Conservation (phyloP, 257 asterid species). For the Ocimum tenuiflorum region DNA sequence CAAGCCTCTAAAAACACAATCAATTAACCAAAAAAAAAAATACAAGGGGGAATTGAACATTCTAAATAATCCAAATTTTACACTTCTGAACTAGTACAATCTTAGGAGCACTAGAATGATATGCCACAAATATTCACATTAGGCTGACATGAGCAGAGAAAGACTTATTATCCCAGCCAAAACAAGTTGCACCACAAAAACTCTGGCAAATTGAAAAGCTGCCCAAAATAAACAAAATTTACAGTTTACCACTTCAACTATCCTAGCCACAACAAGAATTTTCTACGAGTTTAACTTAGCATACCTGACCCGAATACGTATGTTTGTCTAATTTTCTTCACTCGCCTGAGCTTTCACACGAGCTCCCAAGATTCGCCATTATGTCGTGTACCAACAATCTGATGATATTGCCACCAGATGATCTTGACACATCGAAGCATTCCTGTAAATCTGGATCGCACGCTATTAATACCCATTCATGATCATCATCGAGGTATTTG, state of each 20-base stretch:
- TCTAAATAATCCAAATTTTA: not conserved
- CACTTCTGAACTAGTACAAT: conserved; percentile 4
- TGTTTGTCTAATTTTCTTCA: conserved; percentile 26
- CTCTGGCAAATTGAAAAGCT: conserved; percentile 14
- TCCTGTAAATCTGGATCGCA: conserved; percentile 74
- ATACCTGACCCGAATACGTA: conserved; percentile 22
- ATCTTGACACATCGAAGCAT: conserved; percentile 47
- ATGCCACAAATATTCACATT: conserved; percentile 13
- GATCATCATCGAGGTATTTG: conserved; percentile 79
- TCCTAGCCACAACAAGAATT: conserved; percentile 41
- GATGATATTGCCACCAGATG: conserved; percentile 47
- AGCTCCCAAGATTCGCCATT: conserved; percentile 67
- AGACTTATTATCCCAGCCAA: not conserved
- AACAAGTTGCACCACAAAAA: conserved; percentile 18
- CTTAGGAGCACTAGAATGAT: not conserved
- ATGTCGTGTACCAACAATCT: conserved; percentile 65
- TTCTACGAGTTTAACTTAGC: conserved; percentile 21
- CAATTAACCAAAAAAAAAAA: not conserved
- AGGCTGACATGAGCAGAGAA: conserved; percentile 2
- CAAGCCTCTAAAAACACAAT: not conserved
- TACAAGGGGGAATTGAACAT: not conserved
- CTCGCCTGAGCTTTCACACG: conserved; percentile 79
- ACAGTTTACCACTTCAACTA: conserved; percentile 28
- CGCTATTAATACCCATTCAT: conserved; percentile 75
- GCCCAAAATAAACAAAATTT: conserved; percentile 25